A percentile compares a stretch with the other conserved stretches of the same genome.
Evolutionary conservation across 768 basidiomycete genomes (phyloP).

Genomic region (Russula dissimulans): DNA sequence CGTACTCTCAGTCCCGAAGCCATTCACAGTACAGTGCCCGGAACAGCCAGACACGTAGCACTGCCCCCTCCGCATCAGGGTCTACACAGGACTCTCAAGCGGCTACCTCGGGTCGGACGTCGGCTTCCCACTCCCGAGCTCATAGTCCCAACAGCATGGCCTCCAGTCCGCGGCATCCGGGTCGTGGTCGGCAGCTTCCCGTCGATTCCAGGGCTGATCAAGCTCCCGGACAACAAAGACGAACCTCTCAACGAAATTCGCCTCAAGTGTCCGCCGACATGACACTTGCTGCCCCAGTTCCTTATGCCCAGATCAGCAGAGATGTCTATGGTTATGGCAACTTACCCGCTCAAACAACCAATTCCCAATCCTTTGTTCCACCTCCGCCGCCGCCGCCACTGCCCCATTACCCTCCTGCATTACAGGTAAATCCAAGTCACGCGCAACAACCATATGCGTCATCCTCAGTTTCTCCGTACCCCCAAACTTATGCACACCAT

Average conservation of each 20-base stretch:
- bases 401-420: constrained; percentile 9
- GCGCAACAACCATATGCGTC: constrained; percentile 15
- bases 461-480: constrained; percentile 19
- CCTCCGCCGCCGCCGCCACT: constrained; percentile 1
- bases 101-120: constrained; percentile 28
- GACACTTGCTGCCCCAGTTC: constrained; percentile 14
- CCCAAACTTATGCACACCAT: constrained; percentile 18
- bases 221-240: constrained; percentile 4
- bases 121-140: constrained; percentile 35
- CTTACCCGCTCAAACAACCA: constrained; percentile 1
- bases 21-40: constrained; percentile 20
- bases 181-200: constrained; percentile 15
- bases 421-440: constrained; percentile 16
- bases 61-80: constrained; percentile 24
- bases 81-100: constrained; percentile 28
- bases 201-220: not conserved
- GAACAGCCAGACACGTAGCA: constrained; percentile 20
- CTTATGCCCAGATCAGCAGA: constrained; percentile 10
- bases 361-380: constrained; percentile 2
- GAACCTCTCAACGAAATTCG: constrained; percentile 10
- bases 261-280: constrained; percentile 12
- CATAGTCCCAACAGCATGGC: constrained; percentile 40
- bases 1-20: constrained; percentile 24
- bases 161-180: constrained; percentile 37
- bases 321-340: constrained; percentile 16